A percentile compares a stretch with the other conserved stretches of the same genome.
phyloP scores from a whole-genome alignment of 1,139 yeast genomes.

The Magnusiomyces ingens region DNA sequence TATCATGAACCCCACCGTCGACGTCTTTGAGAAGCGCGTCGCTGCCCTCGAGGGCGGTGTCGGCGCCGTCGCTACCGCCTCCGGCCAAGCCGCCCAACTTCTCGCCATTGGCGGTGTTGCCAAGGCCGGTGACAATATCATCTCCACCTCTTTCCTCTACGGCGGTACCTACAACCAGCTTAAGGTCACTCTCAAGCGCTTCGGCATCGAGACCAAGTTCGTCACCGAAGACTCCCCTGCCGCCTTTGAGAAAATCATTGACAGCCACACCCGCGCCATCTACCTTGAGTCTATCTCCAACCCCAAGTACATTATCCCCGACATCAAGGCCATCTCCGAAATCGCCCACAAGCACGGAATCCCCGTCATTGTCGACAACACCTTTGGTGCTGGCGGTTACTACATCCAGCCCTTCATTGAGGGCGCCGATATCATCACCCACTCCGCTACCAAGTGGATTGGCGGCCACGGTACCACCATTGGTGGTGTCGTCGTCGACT shows the following conservation, averaged over 20 bases:
- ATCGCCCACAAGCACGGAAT: slow-evolving; percentile 84
- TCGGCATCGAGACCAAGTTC: slow-evolving; percentile 79
- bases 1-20: slow-evolving; percentile 87
- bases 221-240: slow-evolving; percentile 70
- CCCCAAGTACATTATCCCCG: slow-evolving; percentile 90
- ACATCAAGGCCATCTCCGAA: slow-evolving; percentile 67
- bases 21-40: slow-evolving; percentile 82
- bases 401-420: slow-evolving; percentile 76
- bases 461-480: slow-evolving; percentile 97
- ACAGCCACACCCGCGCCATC: slow-evolving; percentile 80
- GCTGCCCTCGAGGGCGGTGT: slow-evolving; percentile 92
- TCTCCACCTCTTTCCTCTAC: slow-evolving; percentile 80
- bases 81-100: slow-evolving; percentile 95
- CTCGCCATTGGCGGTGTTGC: slow-evolving; percentile 80
- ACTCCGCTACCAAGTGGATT: slow-evolving; percentile 97
- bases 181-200: slow-evolving; percentile 81
- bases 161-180: slow-evolving; percentile 97
- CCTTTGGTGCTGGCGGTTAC: slow-evolving; percentile 96
- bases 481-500: slow-evolving; percentile 85
- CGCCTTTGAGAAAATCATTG: slow-evolving; percentile 64
- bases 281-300: slow-evolving; percentile 90
- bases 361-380: slow-evolving; percentile 92
- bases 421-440: slow-evolving; percentile 81
- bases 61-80: slow-evolving; percentile 83
- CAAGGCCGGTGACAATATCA: slow-evolving; percentile 80